Evolutionary conservation across 768 basidiomycete genomes (phyloP).

Genomic region (Lyophyllum decastes): DNA sequence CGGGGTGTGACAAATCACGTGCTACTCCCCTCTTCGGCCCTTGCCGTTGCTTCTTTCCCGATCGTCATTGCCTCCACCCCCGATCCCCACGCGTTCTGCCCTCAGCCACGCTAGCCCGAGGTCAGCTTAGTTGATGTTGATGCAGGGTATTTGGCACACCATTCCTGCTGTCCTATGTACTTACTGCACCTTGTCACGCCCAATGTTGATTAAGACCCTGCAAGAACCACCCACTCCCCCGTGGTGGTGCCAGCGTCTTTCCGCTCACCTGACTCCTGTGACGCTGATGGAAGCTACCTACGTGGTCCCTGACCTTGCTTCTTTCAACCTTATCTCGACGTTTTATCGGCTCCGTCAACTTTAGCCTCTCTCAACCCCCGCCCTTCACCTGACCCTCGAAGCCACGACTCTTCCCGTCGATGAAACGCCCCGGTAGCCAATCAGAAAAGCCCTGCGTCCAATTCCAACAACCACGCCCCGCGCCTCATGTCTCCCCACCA

Average conservation of each 20-base stretch:
- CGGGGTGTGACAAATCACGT: neutral
- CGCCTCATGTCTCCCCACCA: no score
- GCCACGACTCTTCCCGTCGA: no score
- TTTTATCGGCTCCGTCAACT: no score
- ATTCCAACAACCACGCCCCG: no score
- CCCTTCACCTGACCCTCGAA: no score
- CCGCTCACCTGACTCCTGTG: neutral
- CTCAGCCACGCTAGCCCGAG: neutral
- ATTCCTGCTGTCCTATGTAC: neutral
- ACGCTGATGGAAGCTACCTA: no score
- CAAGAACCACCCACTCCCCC: neutral
- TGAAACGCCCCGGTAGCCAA: no score
- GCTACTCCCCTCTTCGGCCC: neutral
- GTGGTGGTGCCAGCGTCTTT: neutral
- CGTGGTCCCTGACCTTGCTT: no score
- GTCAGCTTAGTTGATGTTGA: no score
- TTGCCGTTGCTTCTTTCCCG: neutral
- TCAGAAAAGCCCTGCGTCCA: no score
- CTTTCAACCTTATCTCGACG: no score
- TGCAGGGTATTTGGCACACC: neutral
- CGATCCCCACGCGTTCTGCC: neutral
- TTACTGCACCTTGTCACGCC: neutral
- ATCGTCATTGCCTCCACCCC: neutral
- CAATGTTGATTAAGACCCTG: neutral
- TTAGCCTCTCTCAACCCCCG: no score